phyloP scores from a whole-genome alignment of 768 basidiomycete genomes.

The Tulasnella sp. region DNA sequence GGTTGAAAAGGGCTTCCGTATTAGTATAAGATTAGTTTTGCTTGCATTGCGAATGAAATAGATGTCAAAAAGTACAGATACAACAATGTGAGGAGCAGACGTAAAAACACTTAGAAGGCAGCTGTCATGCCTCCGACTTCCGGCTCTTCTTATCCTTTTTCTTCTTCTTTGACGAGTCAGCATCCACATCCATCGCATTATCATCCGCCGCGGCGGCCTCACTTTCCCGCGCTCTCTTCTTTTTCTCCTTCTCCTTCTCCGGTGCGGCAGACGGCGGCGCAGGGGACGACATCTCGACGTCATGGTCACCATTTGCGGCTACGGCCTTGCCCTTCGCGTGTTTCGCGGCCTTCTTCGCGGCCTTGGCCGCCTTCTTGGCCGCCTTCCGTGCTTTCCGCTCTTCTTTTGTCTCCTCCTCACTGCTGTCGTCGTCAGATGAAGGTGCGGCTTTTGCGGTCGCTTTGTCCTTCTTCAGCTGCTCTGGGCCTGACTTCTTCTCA shows the following conservation, averaged over 20 bases:
- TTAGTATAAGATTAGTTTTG: no score
- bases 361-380: conserved; percentile 52
- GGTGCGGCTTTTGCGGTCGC: conserved; percentile 46
- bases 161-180: conserved; percentile 31
- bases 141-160: conserved; percentile 49
- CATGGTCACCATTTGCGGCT: conserved; percentile 24
- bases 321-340: not conserved
- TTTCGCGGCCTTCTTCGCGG: conserved; percentile 4
- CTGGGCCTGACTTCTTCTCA: conserved; percentile 72
- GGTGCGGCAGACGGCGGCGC: conserved; percentile 11
- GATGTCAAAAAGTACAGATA: no score
- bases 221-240: conserved; percentile 27
- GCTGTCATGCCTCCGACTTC: conserved; percentile 32
- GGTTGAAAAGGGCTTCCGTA: no score
- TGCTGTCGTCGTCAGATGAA: conserved; percentile 29
- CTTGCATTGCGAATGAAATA: no score
- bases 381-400: conserved; percentile 66
- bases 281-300: conserved; percentile 25
- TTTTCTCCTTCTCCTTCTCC: conserved; percentile 27
- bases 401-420: conserved; percentile 53
- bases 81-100: not conserved
- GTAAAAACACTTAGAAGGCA: not conserved
- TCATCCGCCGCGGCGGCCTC: conserved; percentile 20
- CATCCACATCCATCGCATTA: conserved; percentile 19
- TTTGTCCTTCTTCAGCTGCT: conserved; percentile 41